Conservation (phyloP, 2,329 filamentous ascomycete species). For the Endothia cerciana region DNA sequence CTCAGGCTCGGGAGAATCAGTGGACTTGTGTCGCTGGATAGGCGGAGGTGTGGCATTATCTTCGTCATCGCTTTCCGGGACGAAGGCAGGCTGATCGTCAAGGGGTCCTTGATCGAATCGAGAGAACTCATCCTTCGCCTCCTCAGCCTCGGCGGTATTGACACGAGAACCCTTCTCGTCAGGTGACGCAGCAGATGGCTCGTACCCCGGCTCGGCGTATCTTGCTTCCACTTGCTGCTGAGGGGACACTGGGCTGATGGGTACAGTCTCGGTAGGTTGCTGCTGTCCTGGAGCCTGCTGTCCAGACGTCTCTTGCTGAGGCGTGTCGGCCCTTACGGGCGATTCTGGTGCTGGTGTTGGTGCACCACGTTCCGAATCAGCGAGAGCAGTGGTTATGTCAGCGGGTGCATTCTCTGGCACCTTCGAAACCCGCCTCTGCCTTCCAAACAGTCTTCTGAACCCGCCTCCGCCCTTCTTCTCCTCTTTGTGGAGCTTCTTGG, state of each 20-base stretch:
- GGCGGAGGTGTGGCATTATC: constrained; percentile 56
- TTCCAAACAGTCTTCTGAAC: constrained; percentile 68
- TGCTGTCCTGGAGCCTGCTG: constrained; percentile 9
- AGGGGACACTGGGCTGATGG: constrained; percentile 29
- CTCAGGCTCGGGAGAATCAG: constrained; percentile 33
- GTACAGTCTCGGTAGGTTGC: background rate
- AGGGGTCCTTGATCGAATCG: constrained; percentile 89
- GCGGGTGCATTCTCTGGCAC: constrained; percentile 56
- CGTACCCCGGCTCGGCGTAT: constrained; percentile 44
- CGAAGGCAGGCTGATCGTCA: constrained; percentile 82
- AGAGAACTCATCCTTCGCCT: constrained; percentile 64
- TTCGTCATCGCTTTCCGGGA: constrained; percentile 55
- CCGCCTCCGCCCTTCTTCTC: constrained; percentile 44
- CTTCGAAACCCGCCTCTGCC: constrained; percentile 64
- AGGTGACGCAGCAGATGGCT: constrained; percentile 41
- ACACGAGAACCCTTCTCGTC: constrained; percentile 60
- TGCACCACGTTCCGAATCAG: constrained; percentile 39
- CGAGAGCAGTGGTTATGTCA: constrained; percentile 56
- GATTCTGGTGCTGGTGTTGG: constrained; percentile 14
- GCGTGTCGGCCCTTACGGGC: constrained; percentile 21
- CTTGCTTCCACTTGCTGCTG: constrained; percentile 31
- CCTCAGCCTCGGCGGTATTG: constrained; percentile 60
- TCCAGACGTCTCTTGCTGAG: constrained; percentile 22
- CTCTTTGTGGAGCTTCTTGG: constrained; percentile 40
- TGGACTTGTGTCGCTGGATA: constrained; percentile 49